Evolutionary conservation across 2,329 filamentous ascomycete species (phyloP), one percentile per base, ranked within the genome.

Genomic region (Colletotrichum orchidophilum): DNA sequence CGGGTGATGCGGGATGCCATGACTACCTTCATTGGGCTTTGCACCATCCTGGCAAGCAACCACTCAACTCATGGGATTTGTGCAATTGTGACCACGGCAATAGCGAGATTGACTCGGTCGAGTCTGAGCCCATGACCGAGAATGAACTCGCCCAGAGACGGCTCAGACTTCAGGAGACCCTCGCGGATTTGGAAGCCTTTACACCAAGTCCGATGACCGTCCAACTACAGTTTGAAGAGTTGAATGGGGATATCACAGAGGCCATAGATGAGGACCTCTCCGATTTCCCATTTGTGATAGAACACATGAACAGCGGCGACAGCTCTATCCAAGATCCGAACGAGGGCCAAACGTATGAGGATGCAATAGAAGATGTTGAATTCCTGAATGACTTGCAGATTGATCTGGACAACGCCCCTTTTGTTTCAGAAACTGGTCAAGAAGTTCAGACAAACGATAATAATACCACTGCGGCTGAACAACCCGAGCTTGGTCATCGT

Each of bases 21-120:
- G 68, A 68, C 27, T 71, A 58, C 13, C 57, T 71, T 11, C 63
- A 68, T 27, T 71, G 68, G 63, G 33, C 35, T 5, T 24, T 49
- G 33, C n/a, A 62, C 9, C 63, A 67, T 50, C 12, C 7, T 29
- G 39, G 24, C 27, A 24, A 55, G 18, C 62, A 42, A 8, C 66
- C 66, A 7, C 15, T 9, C 12, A 5, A 24, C 29, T 21, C 15
- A 5, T 60, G n/a, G 24, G 66, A 65, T 8, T 27, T 53, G 3
- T 70, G 66, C 15, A 31, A 13, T 15, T 70, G 66, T 49, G 57
- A 46, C 21, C n/a, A 39, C 12, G 21, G n/a, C n/a, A 49, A 21
- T 0, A 18, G n/a, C 13, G 49, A 49, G 26, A n/a, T 35, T 24
- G 39, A 49, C 21, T 26, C 35, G 24, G 8, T 57, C n/a, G 13